phyloP scores from a whole-genome alignment of 768 basidiomycete genomes.

The Tephrocybe rancida region DNA sequence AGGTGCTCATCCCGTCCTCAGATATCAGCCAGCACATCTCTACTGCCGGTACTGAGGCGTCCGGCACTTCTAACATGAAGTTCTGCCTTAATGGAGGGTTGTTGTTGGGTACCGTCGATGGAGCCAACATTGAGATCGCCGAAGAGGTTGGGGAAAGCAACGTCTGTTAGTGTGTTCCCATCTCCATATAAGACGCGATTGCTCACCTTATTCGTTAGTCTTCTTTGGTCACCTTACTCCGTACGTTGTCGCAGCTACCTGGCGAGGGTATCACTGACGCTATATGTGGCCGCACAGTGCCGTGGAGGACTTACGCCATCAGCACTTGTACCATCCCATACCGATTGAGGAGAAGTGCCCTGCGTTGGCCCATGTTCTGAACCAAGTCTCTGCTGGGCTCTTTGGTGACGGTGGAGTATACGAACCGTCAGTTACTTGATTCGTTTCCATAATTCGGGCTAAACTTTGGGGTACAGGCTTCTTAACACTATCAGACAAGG shows the following conservation, averaged over 20 bases:
- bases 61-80: slow-evolving; percentile 84
- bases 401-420: slow-evolving; percentile 86
- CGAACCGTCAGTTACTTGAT: slow-evolving; percentile 66
- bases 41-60: slow-evolving; percentile 93
- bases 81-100: slow-evolving; percentile 92
- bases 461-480: slow-evolving; percentile 40
- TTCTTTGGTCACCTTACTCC: slow-evolving; percentile 91
- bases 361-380: slow-evolving; percentile 75
- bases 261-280: too few relatives aligned
- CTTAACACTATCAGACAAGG: slow-evolving; percentile 76
- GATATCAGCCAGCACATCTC: slow-evolving; percentile 97
- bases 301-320: slow-evolving; percentile 85
- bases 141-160: slow-evolving; percentile 92
- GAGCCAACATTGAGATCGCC: slow-evolving; percentile 96
- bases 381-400: slow-evolving; percentile 72
- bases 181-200: not conserved
- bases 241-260: slow-evolving; percentile 35
- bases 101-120: slow-evolving; percentile 88
- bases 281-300: too few relatives aligned
- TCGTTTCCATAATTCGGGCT: slow-evolving; percentile 13
- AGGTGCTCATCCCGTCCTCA: slow-evolving; percentile 86
- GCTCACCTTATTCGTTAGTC: slow-evolving; percentile 43
- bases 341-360: slow-evolving; percentile 85
- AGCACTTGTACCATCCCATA: slow-evolving; percentile 82
- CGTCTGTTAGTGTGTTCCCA: slow-evolving; percentile 66